Conservation (phyloP, 169 alveolate genomes). For the Cryptosporidium sp. region DNA sequence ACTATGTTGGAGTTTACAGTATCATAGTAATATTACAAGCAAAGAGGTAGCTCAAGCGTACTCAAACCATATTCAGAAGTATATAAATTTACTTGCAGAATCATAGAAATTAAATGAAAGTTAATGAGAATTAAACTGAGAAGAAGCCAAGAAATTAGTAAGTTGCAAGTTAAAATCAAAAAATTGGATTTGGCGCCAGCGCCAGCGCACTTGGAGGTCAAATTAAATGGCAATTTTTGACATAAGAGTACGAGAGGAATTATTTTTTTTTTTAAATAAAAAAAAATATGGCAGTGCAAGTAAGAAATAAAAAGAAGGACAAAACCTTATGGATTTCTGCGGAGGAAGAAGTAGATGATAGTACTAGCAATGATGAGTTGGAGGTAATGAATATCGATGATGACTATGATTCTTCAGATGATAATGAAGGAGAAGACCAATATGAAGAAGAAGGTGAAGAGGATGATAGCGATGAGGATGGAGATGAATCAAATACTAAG, state of each 20-base stretch:
- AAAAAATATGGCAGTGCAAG: slow-evolving; percentile 20
- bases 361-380: slow-evolving; percentile 40
- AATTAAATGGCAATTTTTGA: slow-evolving; percentile 39
- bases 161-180: slow-evolving; percentile 35
- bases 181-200: slow-evolving; percentile 41
- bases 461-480: slow-evolving; percentile 13
- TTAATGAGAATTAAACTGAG: neutral
- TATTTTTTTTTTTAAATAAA: neutral
- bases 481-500: slow-evolving; percentile 10
- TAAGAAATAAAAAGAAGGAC: slow-evolving; percentile 12
- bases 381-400: slow-evolving; percentile 58
- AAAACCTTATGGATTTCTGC: slow-evolving; percentile 30
- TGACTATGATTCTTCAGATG: slow-evolving; percentile 1
- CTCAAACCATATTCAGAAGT: slow-evolving; percentile 76
- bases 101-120: slow-evolving; percentile 13
- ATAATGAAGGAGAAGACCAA: neutral
- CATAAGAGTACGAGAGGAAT: slow-evolving; percentile 29
- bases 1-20: slow-evolving; percentile 81
- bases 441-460: neutral
- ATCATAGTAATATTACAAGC: slow-evolving; percentile 79
- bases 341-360: slow-evolving; percentile 21
- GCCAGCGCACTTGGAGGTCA: slow-evolving; percentile 28
- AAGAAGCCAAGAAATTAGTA: neutral
- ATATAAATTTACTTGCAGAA: slow-evolving; percentile 59
- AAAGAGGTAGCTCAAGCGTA: slow-evolving; percentile 77